These are phyloP conservation scores for Oryza meyeriana DNA, from an alignment of 176 grass and related monocot species.

Conservation along the genomic window DNA sequence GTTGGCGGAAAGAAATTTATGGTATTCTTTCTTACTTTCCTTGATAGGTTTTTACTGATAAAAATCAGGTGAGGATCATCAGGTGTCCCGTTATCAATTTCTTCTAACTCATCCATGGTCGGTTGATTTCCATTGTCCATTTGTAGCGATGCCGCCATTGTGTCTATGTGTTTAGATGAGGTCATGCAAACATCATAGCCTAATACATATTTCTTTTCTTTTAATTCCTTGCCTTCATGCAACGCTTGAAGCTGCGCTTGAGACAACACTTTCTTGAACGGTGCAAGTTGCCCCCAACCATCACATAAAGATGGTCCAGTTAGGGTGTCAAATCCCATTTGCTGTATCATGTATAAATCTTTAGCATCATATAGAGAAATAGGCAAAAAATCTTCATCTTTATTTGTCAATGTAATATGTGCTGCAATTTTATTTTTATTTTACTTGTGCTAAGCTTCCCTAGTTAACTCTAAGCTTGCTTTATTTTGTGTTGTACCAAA, in stretches of 20 bases:
- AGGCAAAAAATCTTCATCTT: neutral
- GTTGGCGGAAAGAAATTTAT: neutral
- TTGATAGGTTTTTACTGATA: neutral
- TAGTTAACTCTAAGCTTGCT: neutral
- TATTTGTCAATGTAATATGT: neutral
- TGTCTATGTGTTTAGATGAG: too few relatives aligned
- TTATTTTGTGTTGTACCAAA: neutral
- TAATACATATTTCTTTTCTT: neutral
- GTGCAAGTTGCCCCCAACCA: too few relatives aligned
- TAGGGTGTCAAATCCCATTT: neutral
- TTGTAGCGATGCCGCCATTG: neutral
- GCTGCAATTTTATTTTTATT: neutral
- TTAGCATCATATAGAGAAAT: neutral
- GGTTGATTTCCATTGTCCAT: slow-evolving; percentile 12
- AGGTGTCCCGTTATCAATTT: neutral
- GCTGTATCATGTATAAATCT: neutral
- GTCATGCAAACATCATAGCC: too few relatives aligned
- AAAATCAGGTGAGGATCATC: neutral
- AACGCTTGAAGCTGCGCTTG: neutral
- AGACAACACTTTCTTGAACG: neutral
- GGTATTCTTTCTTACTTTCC: neutral
- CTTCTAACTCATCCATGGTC: neutral
- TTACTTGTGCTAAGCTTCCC: neutral
- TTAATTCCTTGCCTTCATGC: neutral
- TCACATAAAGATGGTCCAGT: neutral